phyloP scores from a whole-genome alignment of 768 basidiomycete genomes.

The Amanita fuliginea region DNA sequence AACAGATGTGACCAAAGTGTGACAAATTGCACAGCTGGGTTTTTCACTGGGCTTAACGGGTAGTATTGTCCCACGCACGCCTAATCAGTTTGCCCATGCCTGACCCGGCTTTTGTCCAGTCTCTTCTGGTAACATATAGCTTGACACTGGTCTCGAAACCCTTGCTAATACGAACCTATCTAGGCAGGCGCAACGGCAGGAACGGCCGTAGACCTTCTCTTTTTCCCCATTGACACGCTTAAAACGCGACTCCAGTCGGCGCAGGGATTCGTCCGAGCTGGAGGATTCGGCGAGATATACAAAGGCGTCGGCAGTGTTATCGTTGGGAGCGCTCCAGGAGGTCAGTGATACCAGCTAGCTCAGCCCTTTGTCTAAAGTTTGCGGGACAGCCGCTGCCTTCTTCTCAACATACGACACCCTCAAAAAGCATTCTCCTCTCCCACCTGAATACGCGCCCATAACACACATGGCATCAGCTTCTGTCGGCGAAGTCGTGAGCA shows the following conservation, averaged over 20 bases:
- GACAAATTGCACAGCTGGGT: too few species aligned
- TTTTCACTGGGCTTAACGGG: too few species aligned
- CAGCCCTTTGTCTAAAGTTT: background rate
- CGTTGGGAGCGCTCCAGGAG: slow-evolving; percentile 92
- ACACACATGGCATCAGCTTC: slow-evolving; percentile 48
- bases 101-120: slow-evolving; percentile 31
- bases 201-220: slow-evolving; percentile 85
- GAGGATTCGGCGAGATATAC: slow-evolving; percentile 87
- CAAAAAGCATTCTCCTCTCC: slow-evolving; percentile 62
- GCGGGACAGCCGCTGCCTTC: slow-evolving; percentile 78
- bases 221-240: slow-evolving; percentile 95
- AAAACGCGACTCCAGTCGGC: slow-evolving; percentile 91
- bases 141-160: background rate
- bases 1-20: too few species aligned
- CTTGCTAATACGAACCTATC: background rate
- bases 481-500: slow-evolving; percentile 43
- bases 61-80: too few species aligned
- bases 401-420: slow-evolving; percentile 90
- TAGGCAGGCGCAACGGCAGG: slow-evolving; percentile 90
- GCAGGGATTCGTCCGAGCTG: slow-evolving; percentile 76
- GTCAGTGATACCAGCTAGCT: slow-evolving; percentile 28
- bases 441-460: slow-evolving; percentile 51
- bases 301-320: slow-evolving; percentile 90
- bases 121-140: slow-evolving; percentile 28
- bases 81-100: background rate